Evolutionary conservation across 352 stramenopile genomes (phyloP), one percentile per base, ranked within the genome.

Genomic region (Pythium periplocum): DNA sequence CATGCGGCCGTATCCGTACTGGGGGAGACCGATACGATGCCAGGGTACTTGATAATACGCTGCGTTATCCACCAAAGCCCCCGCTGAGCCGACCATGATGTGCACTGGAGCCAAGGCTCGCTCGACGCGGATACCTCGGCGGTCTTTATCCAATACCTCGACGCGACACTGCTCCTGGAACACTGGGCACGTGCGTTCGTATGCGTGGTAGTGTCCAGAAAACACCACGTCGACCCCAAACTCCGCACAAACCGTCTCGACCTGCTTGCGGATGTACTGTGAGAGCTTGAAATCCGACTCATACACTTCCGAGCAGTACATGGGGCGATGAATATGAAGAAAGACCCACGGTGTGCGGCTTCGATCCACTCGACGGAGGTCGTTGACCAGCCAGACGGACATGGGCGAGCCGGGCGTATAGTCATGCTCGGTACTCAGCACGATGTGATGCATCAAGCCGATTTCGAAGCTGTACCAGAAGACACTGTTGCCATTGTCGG

Each of bases 1-100:
- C n/a, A 71, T 10, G 4, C 63, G 59, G 3, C 58, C 63, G 50
- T 71, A 71, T n/a, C 63, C 63, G 26, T 68, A 71, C 9, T 63
- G 51, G 17, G 50, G 42, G 26, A 57, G 53, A 4, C 48, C 50
- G 36, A 57, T 53, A 37, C 44, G 47, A 36, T 39, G 41, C 63
- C 63, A 71, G 0, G 39, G 53, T 12, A 57, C 52, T 42, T 61
- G 35, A 33, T 50, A 65, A 43, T 61, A 65, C 9, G 43, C 37
- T 10, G 31, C 41, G 41, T 58, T 48, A 45, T 62, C 55, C 4
- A 62, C 4, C 6, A 34, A 17, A 26, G 52, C 52, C 7, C 55
- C 55, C 17, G 55, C 55, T 11, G 55, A 57, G 12, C 55, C 55
- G 9, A 57, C 45, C 55, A 62, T 62, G 42, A 62, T 51, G 42